Conservation (phyloP, 352 stramenopile genomes). For the Globisporangium nodosum region DNA sequence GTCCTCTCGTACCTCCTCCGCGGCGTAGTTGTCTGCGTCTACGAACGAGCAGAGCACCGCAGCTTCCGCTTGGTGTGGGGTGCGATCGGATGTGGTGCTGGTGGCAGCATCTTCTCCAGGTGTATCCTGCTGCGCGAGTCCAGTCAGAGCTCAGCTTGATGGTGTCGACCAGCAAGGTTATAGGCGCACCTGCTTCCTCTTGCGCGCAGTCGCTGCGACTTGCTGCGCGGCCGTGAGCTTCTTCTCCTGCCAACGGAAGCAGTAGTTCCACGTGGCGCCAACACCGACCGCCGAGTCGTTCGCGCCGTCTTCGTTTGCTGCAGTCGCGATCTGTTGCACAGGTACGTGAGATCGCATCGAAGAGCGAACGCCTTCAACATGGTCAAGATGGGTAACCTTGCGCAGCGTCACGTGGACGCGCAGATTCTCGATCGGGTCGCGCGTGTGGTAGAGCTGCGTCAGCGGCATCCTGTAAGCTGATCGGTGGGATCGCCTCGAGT, state of each 20-base stretch:
- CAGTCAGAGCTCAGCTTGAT: background rate
- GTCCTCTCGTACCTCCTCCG: constrained; percentile 15
- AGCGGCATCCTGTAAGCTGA: constrained; percentile 14
- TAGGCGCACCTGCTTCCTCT: constrained; percentile 11
- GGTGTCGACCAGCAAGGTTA: no score
- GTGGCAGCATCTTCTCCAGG: constrained; percentile 1
- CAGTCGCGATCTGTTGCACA: constrained; percentile 4
- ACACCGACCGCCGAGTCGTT: constrained; percentile 14
- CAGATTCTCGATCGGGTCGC: constrained; percentile 70
- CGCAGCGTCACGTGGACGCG: constrained; percentile 44
- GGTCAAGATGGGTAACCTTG: constrained; percentile 30
- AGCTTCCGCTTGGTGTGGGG: background rate
- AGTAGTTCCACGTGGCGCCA: constrained; percentile 34
- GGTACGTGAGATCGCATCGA: background rate
- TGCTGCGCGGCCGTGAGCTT: constrained; percentile 17
- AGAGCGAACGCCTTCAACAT: background rate
- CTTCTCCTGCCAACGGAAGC: constrained; percentile 57
- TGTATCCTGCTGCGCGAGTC: constrained; percentile 3
- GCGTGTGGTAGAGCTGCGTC: constrained; percentile 66
- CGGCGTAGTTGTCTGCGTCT: constrained; percentile 47
- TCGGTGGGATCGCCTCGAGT: background rate
- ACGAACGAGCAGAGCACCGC: constrained; percentile 26
- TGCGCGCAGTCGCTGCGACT: background rate
- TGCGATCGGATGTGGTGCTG: constrained; percentile 4
- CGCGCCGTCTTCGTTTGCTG: background rate